phyloP scores from a whole-genome alignment of 1,139 yeast genomes.

The Debaryomycetaceae sp. region DNA sequence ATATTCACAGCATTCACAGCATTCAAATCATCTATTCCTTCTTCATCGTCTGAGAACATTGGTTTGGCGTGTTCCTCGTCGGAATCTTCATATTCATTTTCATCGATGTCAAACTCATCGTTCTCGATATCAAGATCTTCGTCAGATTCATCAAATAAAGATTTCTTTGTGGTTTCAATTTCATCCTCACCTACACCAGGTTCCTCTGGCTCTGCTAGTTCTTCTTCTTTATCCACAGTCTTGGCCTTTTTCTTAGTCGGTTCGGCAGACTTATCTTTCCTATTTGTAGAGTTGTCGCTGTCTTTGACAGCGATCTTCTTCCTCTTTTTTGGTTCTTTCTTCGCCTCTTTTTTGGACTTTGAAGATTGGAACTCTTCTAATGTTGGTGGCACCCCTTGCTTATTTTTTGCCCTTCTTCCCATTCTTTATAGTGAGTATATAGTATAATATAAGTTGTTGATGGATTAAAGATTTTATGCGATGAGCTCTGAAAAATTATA shows the following conservation, averaged over 20 bases:
- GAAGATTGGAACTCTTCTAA: conserved; percentile 73
- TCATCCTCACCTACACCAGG: conserved; percentile 65
- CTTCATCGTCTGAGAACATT: conserved; percentile 79
- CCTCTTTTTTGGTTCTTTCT: conserved; percentile 24
- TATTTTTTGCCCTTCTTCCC: conserved; percentile 92
- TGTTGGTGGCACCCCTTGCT: conserved; percentile 87
- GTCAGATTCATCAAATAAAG: conserved; percentile 73
- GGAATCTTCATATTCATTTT: conserved; percentile 53
- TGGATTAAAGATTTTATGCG: conserved; percentile 5
- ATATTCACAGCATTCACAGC: conserved; percentile 81
- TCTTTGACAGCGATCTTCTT: conserved; percentile 19
- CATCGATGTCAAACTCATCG: conserved; percentile 57
- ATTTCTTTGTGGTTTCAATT: conserved; percentile 62
- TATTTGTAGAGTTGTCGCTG: conserved; percentile 15
- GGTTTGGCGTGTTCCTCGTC: conserved; percentile 61
- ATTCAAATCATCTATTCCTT: conserved; percentile 56
- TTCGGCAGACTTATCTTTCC: not conserved
- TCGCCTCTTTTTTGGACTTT: conserved; percentile 46
- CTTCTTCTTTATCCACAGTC: conserved; percentile 25
- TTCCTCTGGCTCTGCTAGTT: conserved; percentile 43
- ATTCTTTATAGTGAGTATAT: conserved; percentile 28
- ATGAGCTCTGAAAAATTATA: conserved; percentile 9
- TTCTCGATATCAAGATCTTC: conserved; percentile 42
- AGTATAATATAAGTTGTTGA: conserved; percentile 1
- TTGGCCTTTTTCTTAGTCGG: conserved; percentile 13